Evolutionary conservation across 495 filamentous ascomycete genomes (phyloP).

Genomic region (Aspergillus biplanus): DNA sequence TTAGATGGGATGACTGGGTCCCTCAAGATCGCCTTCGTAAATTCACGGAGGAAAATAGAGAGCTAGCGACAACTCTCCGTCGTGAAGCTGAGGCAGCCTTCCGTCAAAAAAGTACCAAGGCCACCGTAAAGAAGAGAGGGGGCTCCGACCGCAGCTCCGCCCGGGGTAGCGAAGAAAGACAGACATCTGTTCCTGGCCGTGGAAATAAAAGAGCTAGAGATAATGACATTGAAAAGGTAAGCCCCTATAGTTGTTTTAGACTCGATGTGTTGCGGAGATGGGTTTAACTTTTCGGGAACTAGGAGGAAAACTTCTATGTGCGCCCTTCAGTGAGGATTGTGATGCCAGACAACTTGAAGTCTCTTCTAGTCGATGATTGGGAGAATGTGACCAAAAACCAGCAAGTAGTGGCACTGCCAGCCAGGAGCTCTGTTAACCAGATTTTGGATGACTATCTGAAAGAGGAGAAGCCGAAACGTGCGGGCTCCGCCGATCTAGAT

Average conservation of each 20-base stretch:
- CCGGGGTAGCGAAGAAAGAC: slow-evolving; percentile 85
- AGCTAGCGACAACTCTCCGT: slow-evolving; percentile 63
- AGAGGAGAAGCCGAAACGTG: slow-evolving; percentile 68
- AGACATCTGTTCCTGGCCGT: slow-evolving; percentile 64
- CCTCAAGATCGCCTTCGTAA: slow-evolving; percentile 92
- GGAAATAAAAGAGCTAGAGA: slow-evolving; percentile 75
- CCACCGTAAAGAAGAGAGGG: slow-evolving; percentile 60
- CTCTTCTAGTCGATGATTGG: slow-evolving; percentile 95
- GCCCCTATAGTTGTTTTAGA: slow-evolving; percentile 33
- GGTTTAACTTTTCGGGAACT: slow-evolving; percentile 16
- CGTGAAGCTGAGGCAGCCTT: slow-evolving; percentile 47
- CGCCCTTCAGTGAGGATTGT: slow-evolving; percentile 81
- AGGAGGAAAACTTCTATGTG: slow-evolving; percentile 85
- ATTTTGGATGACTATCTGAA: slow-evolving; percentile 80
- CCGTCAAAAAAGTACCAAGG: slow-evolving; percentile 45
- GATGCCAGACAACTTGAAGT: slow-evolving; percentile 83
- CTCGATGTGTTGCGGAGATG: not conserved
- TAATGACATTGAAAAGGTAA: slow-evolving; percentile 83
- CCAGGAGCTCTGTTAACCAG: slow-evolving; percentile 69
- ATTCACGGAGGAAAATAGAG: slow-evolving; percentile 90
- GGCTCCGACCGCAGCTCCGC: slow-evolving; percentile 79
- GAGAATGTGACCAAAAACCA: slow-evolving; percentile 96
- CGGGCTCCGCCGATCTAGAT: slow-evolving; percentile 68
- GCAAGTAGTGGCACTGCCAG: slow-evolving; percentile 81
- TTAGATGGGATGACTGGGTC: slow-evolving; percentile 98